These are phyloP conservation scores for Globisporangium splendens DNA, from an alignment of 352 stramenopile species.

Conservation along the genomic window DNA sequence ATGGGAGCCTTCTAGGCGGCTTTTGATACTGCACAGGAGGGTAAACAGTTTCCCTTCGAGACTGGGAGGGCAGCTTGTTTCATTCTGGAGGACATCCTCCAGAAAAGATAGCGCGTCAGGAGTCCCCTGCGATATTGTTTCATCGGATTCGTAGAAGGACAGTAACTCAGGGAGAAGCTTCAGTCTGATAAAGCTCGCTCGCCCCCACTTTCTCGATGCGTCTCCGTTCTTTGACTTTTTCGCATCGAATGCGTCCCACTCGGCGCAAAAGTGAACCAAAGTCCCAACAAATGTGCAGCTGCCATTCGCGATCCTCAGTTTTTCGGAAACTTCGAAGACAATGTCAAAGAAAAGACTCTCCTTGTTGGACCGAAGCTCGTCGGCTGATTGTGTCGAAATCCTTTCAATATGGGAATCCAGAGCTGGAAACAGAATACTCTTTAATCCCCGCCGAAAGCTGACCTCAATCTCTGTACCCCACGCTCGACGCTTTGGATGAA, in stretches of 20 bases:
- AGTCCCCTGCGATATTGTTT: slow-evolving; percentile 20
- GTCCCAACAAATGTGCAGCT: not conserved
- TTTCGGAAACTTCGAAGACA: not conserved
- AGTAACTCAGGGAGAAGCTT: slow-evolving; percentile 33
- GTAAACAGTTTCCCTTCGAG: slow-evolving; percentile 30
- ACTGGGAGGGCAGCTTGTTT: slow-evolving; percentile 23
- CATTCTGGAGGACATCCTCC: slow-evolving; percentile 32
- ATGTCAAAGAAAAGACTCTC: not conserved
- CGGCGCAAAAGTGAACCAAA: slow-evolving; percentile 8
- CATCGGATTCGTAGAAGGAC: slow-evolving; percentile 21
- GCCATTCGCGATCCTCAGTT: not conserved
- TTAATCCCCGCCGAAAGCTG: slow-evolving; percentile 20
- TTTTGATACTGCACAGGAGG: slow-evolving; percentile 29
- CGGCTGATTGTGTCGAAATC: not conserved
- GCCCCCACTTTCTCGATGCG: slow-evolving; percentile 12
- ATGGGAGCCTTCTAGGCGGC: not conserved
- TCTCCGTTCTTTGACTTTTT: slow-evolving; percentile 11
- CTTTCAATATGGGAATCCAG: slow-evolving; percentile 8
- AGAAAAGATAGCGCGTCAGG: slow-evolving; percentile 24
- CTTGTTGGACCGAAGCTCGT: not conserved
- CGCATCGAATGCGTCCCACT: slow-evolving; percentile 21
- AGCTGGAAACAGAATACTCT: slow-evolving; percentile 32
- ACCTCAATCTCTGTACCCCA: slow-evolving; percentile 1
- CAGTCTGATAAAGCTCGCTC: slow-evolving; percentile 24
- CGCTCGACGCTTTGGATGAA: not conserved